Base-by-base conservation (phyloP, 2,329 filamentous ascomycete genomes). In the Alternaria angustiovoidea region DNA sequence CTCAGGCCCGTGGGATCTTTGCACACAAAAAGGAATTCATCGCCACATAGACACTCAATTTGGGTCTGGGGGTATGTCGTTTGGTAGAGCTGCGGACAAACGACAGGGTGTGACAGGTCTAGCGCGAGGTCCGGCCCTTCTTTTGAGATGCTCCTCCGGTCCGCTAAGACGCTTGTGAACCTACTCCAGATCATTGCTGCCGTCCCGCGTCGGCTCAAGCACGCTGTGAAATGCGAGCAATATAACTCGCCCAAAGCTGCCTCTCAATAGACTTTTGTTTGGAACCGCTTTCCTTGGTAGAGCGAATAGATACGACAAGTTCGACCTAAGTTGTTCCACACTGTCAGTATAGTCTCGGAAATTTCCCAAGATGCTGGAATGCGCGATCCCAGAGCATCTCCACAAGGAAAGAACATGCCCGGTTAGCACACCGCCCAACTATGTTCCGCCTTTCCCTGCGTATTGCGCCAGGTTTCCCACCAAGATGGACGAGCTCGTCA, bases 401-500 rank as follows among this genome's bases (percentile, higher is more conserved):
- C 65, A 51, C 18, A 57, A 43, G 39, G 54, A 65, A 14, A 65
- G 68, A 48, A 68, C 56, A 51, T 66, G 59, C 7, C 66, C 69
- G 2, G 42, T 66, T 11, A 65, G 48, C 51, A 69, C 64, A 8
- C 72, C 73, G 4, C 28, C 64, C 2, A 63, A 71, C 26, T 75
- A 74, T 49, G 53, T 65, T 7, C 74, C 75, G 7, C 74, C 73
- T 0, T 77, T 75, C 46, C 73, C 73, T 7, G 67, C 65, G 44
- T 78, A 77, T 51, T 67, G 62, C 38, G 71, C 78, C 9, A 70
- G 76, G 24, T 80, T 80, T 59, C 69, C 74, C 3, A 59, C 59
- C 4, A 62, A 66, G 7, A 71, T 71, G 43, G 66, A 75, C 32
- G 66, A 71, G 41, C 67, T 78, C 7, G 76, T 76, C 14, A 76